Conservation (phyloP, 1,284 basidiomycete species). For the Violaceomyces palustris region DNA sequence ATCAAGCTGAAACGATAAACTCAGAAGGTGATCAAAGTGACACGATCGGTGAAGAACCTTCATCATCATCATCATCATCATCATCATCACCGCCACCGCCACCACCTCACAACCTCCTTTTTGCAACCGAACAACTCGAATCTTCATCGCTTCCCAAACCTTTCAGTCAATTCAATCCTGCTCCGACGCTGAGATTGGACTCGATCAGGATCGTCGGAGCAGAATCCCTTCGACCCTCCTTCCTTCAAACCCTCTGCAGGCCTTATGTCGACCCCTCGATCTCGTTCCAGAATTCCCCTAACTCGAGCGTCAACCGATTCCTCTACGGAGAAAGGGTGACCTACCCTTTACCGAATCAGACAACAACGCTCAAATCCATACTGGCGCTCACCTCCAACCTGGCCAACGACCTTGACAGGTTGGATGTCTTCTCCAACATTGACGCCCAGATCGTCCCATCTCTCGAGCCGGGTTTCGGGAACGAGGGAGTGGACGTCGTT, state of each 20-base stretch:
- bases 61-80: too few relatives aligned
- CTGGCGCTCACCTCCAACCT: conserved; percentile 65
- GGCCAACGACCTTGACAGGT: conserved; percentile 66
- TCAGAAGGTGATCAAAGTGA: too few relatives aligned
- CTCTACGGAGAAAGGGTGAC: conserved; percentile 48
- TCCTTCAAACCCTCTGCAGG: conserved; percentile 71
- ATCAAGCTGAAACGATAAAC: too few relatives aligned
- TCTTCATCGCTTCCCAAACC: conserved; percentile 3
- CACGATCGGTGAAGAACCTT: too few relatives aligned
- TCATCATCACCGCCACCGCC: too few relatives aligned
- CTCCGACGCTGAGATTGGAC: conserved; percentile 56
- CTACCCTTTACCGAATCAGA: conserved; percentile 34
- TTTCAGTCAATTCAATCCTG: conserved; percentile 11
- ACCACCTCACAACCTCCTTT: conserved; percentile 42
- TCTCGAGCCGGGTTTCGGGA: conserved; percentile 60
- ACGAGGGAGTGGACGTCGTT: conserved; percentile 78
- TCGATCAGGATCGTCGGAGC: conserved; percentile 77
- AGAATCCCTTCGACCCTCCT: conserved; percentile 67
- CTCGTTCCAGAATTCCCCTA: conserved; percentile 12
- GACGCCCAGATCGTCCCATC: conserved; percentile 68
- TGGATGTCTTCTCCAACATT: conserved; percentile 71
- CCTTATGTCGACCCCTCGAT: conserved; percentile 59
- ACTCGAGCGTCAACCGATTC: conserved; percentile 32
- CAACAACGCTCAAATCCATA: conserved; percentile 50
- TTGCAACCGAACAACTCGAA: conserved; percentile 28